Evolutionary conservation across 495 filamentous ascomycete genomes (phyloP), one percentile per base, ranked within the genome.

Genomic region (Neurospora pannonica): DNA sequence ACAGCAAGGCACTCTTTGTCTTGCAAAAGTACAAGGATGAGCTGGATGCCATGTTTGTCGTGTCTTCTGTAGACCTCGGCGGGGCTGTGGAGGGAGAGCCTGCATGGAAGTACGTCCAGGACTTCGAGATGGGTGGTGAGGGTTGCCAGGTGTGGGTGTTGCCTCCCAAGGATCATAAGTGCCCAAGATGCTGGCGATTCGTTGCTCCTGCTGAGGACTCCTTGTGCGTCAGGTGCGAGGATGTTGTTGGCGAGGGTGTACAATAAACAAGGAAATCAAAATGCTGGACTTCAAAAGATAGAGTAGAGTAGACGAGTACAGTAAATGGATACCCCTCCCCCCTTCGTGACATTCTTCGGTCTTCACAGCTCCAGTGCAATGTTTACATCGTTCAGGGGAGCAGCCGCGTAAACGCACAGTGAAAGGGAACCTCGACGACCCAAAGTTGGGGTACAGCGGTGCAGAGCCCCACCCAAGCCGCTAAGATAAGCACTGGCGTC

Each of bases 161-260:
- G 46, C 89, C 90, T n/a, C 90, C 94, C 0, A 84, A 84, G 74
- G 84, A 88, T 5, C 74, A 76, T 60, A 98, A 98, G 79, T 98
- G 95, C 77, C 86, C 88, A 4, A 87, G 95, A 62, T 98, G 96
- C 83, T 98, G 96, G 96, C 89, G 91, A 73, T 97, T 92, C 83
- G 87, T 89, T 24, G 86, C 87, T 34, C 82, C 84, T 11, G 79
- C 81, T 42, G 87, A 90, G 80, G 89, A 91, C 24, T 81, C 82
- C 73, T 83, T 97, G 69, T 97, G 95, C 82, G 82, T 82, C 71
- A 86, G 94, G 77, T 97, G 95, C 81, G 88, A 91, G 73, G 86
- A 89, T 2, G 91, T 93, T 11, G 87, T 94, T 19, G 74, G 69
- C 7, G 74, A 76, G 39, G 72, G 43, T 69, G 75, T 77, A 28